A percentile compares a stretch with the other conserved stretches of the same genome.
Conservation (phyloP, 2,329 filamentous ascomycete genomes). For the Aphanoascus verrucosus region DNA sequence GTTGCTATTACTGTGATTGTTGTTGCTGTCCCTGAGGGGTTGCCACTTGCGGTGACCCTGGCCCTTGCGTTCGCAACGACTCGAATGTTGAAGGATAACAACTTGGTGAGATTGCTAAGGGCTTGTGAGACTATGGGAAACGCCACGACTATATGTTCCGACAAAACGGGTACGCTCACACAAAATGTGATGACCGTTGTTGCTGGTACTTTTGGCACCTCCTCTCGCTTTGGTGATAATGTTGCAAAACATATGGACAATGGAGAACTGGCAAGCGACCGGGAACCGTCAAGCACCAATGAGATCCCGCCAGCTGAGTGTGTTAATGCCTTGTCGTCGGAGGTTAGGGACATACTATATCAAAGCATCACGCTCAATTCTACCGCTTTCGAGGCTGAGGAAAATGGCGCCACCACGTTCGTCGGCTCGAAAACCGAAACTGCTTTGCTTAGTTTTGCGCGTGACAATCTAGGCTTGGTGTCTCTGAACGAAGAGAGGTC, state of each 20-base stretch:
- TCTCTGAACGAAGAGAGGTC: constrained; percentile 53
- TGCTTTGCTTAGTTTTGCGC: constrained; percentile 59
- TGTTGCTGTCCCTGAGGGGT: constrained; percentile 60
- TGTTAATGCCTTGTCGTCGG: constrained; percentile 40
- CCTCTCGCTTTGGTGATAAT: constrained; percentile 34
- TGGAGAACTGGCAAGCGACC: constrained; percentile 18
- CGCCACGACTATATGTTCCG: constrained; percentile 53
- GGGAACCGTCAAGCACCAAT: constrained; percentile 26
- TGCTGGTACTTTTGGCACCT: constrained; percentile 44
- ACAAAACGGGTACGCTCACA: constrained; percentile 56
- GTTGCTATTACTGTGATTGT: constrained; percentile 71
- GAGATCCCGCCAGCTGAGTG: constrained; percentile 47
- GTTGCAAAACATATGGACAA: constrained; percentile 20
- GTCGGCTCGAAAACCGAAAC: constrained; percentile 71
- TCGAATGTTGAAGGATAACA: constrained; percentile 53
- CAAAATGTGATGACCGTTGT: constrained; percentile 55
- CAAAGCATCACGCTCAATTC: constrained; percentile 60
- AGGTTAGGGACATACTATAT: constrained; percentile 47
- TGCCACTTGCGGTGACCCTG: constrained; percentile 51
- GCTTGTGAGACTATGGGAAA: constrained; percentile 57
- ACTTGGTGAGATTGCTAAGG: constrained; percentile 48
- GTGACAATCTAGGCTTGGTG: constrained; percentile 55
- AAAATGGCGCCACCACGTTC: constrained; percentile 50
- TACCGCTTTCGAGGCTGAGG: constrained; percentile 57
- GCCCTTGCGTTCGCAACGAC: constrained; percentile 54